A percentile compares a stretch with the other conserved stretches of the same genome.
phyloP scores from a whole-genome alignment of 176 grass and related monocot species.

The Aegilops speltoides region DNA sequence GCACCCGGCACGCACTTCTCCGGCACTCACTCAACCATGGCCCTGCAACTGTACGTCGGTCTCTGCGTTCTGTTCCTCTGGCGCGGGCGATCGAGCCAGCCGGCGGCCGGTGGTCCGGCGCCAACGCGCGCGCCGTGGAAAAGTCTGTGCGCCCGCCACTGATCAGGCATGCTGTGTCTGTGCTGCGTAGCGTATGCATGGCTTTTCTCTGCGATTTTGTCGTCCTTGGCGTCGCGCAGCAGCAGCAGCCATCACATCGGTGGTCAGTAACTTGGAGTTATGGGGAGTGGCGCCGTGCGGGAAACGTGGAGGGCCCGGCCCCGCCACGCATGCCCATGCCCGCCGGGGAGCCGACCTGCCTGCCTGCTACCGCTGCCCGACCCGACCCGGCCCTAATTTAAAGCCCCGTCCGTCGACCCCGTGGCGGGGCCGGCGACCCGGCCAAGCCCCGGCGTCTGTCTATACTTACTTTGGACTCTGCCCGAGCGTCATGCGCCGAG shows the following conservation, averaged over 20 bases:
- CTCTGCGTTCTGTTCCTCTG: slow-evolving; percentile 34
- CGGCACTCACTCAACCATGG: background rate
- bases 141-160: background rate
- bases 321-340: slow-evolving; percentile 37
- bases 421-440: slow-evolving; percentile 8
- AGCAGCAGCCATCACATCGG: slow-evolving; percentile 11
- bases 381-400: slow-evolving; percentile 16
- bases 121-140: background rate
- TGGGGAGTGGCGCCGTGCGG: slow-evolving; percentile 30
- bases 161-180: too few species aligned
- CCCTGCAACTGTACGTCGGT: slow-evolving; percentile 29
- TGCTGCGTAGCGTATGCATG: background rate
- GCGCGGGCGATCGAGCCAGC: background rate
- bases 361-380: background rate
- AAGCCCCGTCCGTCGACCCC: slow-evolving; percentile 14
- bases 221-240: background rate
- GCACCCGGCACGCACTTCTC: background rate
- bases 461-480: background rate
- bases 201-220: background rate
- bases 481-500: background rate
- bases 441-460: background rate
- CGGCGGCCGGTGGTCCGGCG: background rate
- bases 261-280: background rate
- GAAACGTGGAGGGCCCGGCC: background rate
- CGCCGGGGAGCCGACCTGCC: background rate